Evolutionary conservation across 495 filamentous ascomycete genomes (phyloP).

Genomic region (Evansstolkia leycettana): DNA sequence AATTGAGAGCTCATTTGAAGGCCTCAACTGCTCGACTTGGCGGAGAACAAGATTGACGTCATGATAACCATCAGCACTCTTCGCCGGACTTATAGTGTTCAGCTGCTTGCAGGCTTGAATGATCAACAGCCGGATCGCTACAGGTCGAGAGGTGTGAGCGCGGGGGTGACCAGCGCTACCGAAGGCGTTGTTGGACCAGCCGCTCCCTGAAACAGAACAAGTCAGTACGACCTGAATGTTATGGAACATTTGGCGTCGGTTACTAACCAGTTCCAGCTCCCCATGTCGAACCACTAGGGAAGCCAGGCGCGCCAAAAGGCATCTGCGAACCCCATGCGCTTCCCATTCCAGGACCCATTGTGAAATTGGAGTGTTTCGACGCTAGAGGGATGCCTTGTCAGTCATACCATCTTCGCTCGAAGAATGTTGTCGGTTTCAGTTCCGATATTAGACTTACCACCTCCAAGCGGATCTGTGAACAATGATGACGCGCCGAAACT

Average conservation of each 20-base stretch:
- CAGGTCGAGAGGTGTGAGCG: constrained; percentile 37
- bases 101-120: constrained; percentile 50
- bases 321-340: constrained; percentile 27
- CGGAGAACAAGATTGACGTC: constrained; percentile 51
- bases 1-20: constrained; percentile 44
- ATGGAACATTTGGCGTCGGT: neutral
- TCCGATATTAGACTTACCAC: too few relatives aligned
- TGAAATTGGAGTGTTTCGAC: constrained; percentile 22
- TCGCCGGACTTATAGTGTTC: constrained; percentile 22
- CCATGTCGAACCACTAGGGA: constrained; percentile 31
- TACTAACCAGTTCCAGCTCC: constrained; percentile 27
- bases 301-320: constrained; percentile 29
- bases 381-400: constrained; percentile 11
- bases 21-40: constrained; percentile 50
- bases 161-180: constrained; percentile 31
- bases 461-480: constrained; percentile 39
- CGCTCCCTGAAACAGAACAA: constrained; percentile 17
- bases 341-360: constrained; percentile 21
- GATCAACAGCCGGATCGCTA: constrained; percentile 43
- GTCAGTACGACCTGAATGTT: constrained; percentile 9
- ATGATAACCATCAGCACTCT: constrained; percentile 43
- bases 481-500: constrained; percentile 36
- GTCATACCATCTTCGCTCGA: constrained; percentile 1
- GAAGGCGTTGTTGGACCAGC: constrained; percentile 43
- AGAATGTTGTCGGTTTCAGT: too few relatives aligned